Conservation (phyloP, 2,329 filamentous ascomycete genomes). For the Aspergillus sp. region DNA sequence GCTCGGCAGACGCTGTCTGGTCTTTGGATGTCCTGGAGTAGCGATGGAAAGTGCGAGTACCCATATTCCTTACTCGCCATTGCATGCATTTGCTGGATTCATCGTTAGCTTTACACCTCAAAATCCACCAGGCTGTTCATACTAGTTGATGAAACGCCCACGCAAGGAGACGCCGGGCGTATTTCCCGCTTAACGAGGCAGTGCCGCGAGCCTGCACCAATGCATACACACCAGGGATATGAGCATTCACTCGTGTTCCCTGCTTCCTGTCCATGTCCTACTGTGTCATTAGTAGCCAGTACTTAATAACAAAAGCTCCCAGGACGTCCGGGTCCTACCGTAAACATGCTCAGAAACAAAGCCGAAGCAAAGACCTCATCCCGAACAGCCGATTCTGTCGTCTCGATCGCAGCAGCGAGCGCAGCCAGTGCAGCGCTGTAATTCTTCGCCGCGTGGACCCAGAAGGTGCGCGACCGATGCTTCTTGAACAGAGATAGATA, state of each 20-base stretch:
- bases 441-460: background rate
- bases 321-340: background rate
- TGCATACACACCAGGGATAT: background rate
- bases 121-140: too few relatives aligned
- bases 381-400: background rate
- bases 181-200: background rate
- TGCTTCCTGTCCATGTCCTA: background rate
- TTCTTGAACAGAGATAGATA: background rate
- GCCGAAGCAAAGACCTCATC: background rate
- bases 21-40: background rate
- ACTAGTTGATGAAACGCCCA: background rate
- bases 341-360: background rate
- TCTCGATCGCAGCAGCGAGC: background rate
- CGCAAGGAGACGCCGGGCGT: background rate
- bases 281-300: background rate
- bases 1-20: background rate
- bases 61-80: background rate
- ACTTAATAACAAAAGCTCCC: too few relatives aligned
- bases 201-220: background rate
- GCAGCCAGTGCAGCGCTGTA: background rate
- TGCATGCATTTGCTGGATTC: background rate
- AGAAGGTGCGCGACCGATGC: background rate
- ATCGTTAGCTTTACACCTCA: background rate
- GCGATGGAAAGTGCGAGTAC: background rate
- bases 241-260: background rate